Percentiles rank a stretch among this genome's conserved stretches.
Evolutionary conservation across 768 basidiomycete genomes (phyloP).

Genomic region (Infundibulicybe gibba): DNA sequence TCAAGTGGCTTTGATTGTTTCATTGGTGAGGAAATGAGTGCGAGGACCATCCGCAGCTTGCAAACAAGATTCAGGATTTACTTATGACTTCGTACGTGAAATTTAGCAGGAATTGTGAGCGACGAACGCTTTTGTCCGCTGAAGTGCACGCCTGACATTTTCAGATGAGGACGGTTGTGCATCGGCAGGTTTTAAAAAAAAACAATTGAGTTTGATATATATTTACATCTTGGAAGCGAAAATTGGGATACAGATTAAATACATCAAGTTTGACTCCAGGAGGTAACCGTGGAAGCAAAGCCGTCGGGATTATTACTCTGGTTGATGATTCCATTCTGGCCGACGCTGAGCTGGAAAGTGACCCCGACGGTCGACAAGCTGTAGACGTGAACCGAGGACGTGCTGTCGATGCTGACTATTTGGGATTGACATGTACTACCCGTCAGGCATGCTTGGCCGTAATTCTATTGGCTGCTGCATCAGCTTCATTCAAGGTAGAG

Average conservation of each 20-base stretch:
- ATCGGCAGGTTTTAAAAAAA: too few relatives aligned
- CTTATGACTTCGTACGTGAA: too few relatives aligned
- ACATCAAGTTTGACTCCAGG: conserved; percentile 32
- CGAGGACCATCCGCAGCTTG: too few relatives aligned
- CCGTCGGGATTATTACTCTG: conserved; percentile 51
- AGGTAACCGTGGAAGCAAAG: conserved; percentile 50
- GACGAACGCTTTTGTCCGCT: too few relatives aligned
- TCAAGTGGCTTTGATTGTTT: too few relatives aligned
- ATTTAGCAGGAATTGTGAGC: too few relatives aligned
- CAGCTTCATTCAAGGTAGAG: background rate
- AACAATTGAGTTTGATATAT: too few relatives aligned
- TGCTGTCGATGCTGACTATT: conserved; percentile 47
- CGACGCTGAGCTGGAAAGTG: conserved; percentile 50
- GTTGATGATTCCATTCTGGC: conserved; percentile 42
- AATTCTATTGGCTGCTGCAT: conserved; percentile 35
- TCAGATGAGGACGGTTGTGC: too few relatives aligned
- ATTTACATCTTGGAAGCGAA: too few relatives aligned
- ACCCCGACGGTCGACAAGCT: conserved; percentile 59
- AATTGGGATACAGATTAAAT: background rate
- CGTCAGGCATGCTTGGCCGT: conserved; percentile 43
- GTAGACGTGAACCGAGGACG: conserved; percentile 51
- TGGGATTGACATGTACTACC: conserved; percentile 52
- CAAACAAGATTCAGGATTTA: too few relatives aligned
- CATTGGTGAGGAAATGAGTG: too few relatives aligned
- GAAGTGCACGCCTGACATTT: too few relatives aligned